Evolutionary conservation across 2,329 filamentous ascomycete species (phyloP).

Genomic region (Pleurostoma richardsiae): DNA sequence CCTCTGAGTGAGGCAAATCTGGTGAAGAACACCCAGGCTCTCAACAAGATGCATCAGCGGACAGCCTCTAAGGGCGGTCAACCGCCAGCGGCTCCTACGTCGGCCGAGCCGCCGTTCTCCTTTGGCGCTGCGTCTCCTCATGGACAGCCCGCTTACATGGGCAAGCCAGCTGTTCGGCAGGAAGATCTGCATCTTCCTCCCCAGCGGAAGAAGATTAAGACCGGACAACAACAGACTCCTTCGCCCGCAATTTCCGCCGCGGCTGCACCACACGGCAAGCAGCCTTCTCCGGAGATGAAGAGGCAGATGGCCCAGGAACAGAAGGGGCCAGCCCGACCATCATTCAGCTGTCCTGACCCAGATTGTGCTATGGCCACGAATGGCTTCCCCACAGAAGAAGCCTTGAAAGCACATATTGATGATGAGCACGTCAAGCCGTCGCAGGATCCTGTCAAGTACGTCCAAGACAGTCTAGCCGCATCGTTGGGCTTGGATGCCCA

Average conservation of each 20-base stretch:
- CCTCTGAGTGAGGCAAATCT: slow-evolving; percentile 42
- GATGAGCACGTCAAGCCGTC: slow-evolving; percentile 55
- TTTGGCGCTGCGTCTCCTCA: slow-evolving; percentile 54
- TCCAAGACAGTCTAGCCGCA: slow-evolving; percentile 41
- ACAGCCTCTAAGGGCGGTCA: slow-evolving; percentile 40
- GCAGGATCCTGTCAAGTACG: slow-evolving; percentile 49
- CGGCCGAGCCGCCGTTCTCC: slow-evolving; percentile 50
- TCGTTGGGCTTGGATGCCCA: slow-evolving; percentile 47
- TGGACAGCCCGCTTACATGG: slow-evolving; percentile 52
- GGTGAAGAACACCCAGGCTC: slow-evolving; percentile 45
- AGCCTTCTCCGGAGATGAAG: slow-evolving; percentile 40
- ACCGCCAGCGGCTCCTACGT: slow-evolving; percentile 52
- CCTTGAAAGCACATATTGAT: slow-evolving; percentile 45
- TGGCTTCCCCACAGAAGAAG: slow-evolving; percentile 51
- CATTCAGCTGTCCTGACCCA: slow-evolving; percentile 45
- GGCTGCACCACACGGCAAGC: slow-evolving; percentile 28
- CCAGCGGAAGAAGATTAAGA: slow-evolving; percentile 50
- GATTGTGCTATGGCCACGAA: slow-evolving; percentile 46
- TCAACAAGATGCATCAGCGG: slow-evolving; percentile 41
- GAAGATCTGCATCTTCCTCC: slow-evolving; percentile 50
- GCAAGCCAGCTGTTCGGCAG: slow-evolving; percentile 44
- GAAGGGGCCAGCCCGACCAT: slow-evolving; percentile 31
- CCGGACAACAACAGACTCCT: slow-evolving; percentile 28
- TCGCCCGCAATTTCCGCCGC: slow-evolving; percentile 18
- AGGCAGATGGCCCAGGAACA: slow-evolving; percentile 20